Evolutionary conservation across 495 filamentous ascomycete species (phyloP).

Genomic region (Podospora australis): DNA sequence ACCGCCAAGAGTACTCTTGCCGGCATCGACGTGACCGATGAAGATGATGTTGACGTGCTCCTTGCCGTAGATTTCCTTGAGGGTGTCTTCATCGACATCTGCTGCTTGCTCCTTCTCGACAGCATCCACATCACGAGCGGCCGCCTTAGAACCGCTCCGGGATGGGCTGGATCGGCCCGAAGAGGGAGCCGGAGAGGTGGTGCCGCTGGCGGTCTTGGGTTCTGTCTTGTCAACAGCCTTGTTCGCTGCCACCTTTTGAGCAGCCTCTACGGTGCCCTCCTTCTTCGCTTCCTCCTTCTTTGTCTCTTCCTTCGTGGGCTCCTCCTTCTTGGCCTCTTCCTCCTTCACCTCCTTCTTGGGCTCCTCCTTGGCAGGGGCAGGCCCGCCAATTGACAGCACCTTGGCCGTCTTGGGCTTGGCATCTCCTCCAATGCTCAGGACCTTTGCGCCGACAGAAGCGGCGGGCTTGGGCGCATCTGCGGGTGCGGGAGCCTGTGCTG

Average conservation of each 20-base stretch:
- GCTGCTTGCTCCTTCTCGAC: conserved; percentile 82
- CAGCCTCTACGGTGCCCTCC: conserved; percentile 47
- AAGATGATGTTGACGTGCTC: conserved; percentile 99
- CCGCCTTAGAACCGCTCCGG: conserved; percentile 43
- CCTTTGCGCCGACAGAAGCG: conserved; percentile 41
- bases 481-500: conserved; percentile 38
- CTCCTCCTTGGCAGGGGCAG: conserved; percentile 18
- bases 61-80: conserved; percentile 96
- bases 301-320: conserved; percentile 31
- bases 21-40: conserved; percentile 96
- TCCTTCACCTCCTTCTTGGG: conserved; percentile 49
- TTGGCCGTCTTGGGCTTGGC: conserved; percentile 56
- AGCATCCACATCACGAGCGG: conserved; percentile 66
- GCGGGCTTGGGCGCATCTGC: conserved; percentile 42
- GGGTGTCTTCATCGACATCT: conserved; percentile 81
- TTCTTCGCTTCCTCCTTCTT: conserved; percentile 34
- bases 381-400: conserved; percentile 57
- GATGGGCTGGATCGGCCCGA: conserved; percentile 72
- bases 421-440: conserved; percentile 45
- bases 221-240: conserved; percentile 84
- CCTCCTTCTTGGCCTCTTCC: conserved; percentile 45
- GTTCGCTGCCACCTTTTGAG: conserved; percentile 49
- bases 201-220: conserved; percentile 64
- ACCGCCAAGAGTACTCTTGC: conserved; percentile 92
- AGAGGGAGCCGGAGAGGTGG: conserved; percentile 67